These are phyloP conservation scores for Cryptococcus sp. DNA, from an alignment of 1,284 basidiomycete species.

Conservation along the genomic window DNA sequence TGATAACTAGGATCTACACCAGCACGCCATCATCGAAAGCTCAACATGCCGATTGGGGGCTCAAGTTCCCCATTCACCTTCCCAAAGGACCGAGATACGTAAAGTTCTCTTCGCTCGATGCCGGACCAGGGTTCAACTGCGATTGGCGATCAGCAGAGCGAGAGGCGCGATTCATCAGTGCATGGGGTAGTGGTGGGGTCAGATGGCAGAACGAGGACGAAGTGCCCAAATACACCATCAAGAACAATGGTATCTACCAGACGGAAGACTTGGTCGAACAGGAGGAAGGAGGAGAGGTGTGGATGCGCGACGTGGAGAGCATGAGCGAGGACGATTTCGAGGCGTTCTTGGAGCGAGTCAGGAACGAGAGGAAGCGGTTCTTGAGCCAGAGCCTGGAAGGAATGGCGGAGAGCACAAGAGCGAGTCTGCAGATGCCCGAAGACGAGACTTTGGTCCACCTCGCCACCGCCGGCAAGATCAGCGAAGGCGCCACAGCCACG, in stretches of 20 bases:
- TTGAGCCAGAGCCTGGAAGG: slow-evolving; percentile 17
- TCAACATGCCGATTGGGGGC: slow-evolving; percentile 46
- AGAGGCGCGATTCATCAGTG: slow-evolving; percentile 49
- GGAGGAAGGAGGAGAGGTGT: slow-evolving; percentile 7
- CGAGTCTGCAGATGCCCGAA: slow-evolving; percentile 17
- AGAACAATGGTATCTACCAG: background rate
- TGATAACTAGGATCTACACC: slow-evolving; percentile 52
- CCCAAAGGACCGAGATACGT: slow-evolving; percentile 42
- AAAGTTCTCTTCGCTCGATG: slow-evolving; percentile 42
- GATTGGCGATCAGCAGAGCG: slow-evolving; percentile 48
- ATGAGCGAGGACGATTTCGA: slow-evolving; percentile 48
- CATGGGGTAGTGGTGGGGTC: slow-evolving; percentile 44
- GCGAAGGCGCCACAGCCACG: slow-evolving; percentile 16
- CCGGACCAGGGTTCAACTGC: slow-evolving; percentile 36
- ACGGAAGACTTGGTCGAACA: background rate
- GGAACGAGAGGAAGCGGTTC: slow-evolving; percentile 28
- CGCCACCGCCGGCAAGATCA: slow-evolving; percentile 14
- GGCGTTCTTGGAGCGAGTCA: slow-evolving; percentile 38
- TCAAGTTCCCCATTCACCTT: slow-evolving; percentile 46
- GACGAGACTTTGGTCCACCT: slow-evolving; percentile 33
- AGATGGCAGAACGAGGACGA: slow-evolving; percentile 32
- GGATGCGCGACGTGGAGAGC: slow-evolving; percentile 46
- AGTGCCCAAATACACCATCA: slow-evolving; percentile 2
- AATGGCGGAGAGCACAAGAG: slow-evolving; percentile 17
- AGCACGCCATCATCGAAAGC: slow-evolving; percentile 38